phyloP scores from a whole-genome alignment of 495 filamentous ascomycete genomes.

The Trichoderma asperelloides region DNA sequence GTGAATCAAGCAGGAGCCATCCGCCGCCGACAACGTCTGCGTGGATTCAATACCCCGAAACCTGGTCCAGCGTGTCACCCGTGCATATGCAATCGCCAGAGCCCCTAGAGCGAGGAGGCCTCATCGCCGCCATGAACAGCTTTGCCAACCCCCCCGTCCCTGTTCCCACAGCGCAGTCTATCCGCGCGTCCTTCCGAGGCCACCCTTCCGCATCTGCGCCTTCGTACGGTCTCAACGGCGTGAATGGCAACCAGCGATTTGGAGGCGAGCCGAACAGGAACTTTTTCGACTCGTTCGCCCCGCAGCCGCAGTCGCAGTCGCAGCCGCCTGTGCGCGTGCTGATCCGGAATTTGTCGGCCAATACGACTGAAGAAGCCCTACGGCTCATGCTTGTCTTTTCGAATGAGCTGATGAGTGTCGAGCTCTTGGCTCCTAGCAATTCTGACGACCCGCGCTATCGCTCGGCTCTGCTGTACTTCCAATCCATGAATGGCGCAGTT shows the following conservation, averaged over 20 bases:
- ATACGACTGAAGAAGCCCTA: constrained; percentile 62
- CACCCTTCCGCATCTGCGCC: background rate
- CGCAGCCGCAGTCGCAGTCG: background rate
- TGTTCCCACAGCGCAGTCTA: background rate
- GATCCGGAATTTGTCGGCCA: constrained; percentile 68
- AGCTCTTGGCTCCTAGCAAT: constrained; percentile 57
- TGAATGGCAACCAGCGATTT: background rate
- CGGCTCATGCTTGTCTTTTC: constrained; percentile 79
- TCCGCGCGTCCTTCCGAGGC: background rate
- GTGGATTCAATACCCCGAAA: too few relatives aligned
- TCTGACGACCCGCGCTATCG: constrained; percentile 64
- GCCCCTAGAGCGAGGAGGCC: too few relatives aligned
- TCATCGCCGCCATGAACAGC: too few relatives aligned
- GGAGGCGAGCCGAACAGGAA: background rate
- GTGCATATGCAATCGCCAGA: too few relatives aligned
- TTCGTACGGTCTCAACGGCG: background rate
- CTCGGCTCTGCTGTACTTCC: constrained; percentile 70
- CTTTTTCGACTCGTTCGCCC: background rate
- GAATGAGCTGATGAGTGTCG: constrained; percentile 67
- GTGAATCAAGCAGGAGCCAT: background rate
- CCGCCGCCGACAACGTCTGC: background rate
- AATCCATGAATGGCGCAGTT: constrained; percentile 58
- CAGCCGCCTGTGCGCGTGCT: constrained; percentile 23
- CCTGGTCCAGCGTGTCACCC: too few relatives aligned
- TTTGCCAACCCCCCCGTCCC: background rate